These are phyloP conservation scores for Penicillium digitatum DNA, from an alignment of 2,329 filamentous ascomycete species.

Conservation along the genomic window DNA sequence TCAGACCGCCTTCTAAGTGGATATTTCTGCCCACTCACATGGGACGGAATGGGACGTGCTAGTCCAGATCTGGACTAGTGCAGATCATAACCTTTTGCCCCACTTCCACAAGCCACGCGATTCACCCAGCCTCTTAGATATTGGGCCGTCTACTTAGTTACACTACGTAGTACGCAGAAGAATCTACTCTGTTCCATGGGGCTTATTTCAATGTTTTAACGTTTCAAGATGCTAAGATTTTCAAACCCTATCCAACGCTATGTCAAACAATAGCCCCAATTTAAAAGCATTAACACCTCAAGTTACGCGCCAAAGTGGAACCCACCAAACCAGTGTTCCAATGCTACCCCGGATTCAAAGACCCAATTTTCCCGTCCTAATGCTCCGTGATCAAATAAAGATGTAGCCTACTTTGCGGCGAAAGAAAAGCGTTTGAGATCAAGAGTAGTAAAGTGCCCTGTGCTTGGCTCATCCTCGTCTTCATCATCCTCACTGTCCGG, in stretches of 20 bases:
- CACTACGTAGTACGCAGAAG: not conserved
- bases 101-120: conserved; percentile 17
- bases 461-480: conserved; percentile 19
- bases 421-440: conserved; percentile 40
- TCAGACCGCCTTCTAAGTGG: conserved; percentile 29
- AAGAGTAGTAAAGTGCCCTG: conserved; percentile 16
- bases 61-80: conserved; percentile 10
- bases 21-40: conserved; percentile 8
- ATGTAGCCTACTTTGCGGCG: conserved; percentile 23
- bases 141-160: not conserved
- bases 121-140: conserved; percentile 19
- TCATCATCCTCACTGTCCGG: conserved; percentile 50
- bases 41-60: conserved; percentile 1
- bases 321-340: conserved; percentile 1
- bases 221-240: not conserved
- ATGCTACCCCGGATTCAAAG: conserved; percentile 11
- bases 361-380: conserved; percentile 5
- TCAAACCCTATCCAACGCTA: conserved; percentile 7
- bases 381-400: conserved; percentile 14
- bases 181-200: not conserved
- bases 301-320: conserved; percentile 12
- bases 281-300: not conserved
- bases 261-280: conserved; percentile 1
- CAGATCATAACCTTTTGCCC: conserved; percentile 15
- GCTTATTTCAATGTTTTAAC: not conserved